Evolutionary conservation across 768 basidiomycete genomes (phyloP), one percentile per base, ranked within the genome.

Genomic region (Lentinula sp.): DNA sequence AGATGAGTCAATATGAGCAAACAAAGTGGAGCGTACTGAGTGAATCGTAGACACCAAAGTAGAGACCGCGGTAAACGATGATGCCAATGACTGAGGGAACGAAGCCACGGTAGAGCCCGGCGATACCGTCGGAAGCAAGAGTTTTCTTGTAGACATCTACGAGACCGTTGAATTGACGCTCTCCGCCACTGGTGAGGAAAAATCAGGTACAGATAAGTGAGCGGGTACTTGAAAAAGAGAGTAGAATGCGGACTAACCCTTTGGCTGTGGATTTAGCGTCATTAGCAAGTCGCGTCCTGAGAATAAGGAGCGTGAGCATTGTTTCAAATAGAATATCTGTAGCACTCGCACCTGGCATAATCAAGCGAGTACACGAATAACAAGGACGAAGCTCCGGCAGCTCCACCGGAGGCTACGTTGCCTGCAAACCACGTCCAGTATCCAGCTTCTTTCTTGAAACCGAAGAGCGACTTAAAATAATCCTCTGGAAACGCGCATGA

Each of bases 301-400:
- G 6, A 43, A 15, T 16, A 16, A 43, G n/a, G 42, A 16, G 42
- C 13, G 21, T 9, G 18, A 48, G 21, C 8, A 48, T 48, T 4
- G n/a, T 9, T 9, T 48, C 46, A 9, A 18, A 21, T 8, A 9
- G 18, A n/a, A 48, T 23, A 23, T 4, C 11, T 9, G 15, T 15
- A 48, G 9, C 6, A n/a, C 8, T 21, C 21, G 21, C 46, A 48
- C 46, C 46, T 94, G 66, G 97, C 96, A 73, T 95, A 99, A 71
- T 98, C 97, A 65, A 98, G 89, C 43, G 97, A 99, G 87, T 99
- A 99, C 76, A 98, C 97, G 78, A 99, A 99, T 74, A 99, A 91
- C 60, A 98, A 81, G 28, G 96, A 98, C 11, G 95, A 91, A 63
- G 97, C 97, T 89, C 97, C 97, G 75, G 97, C 97, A 68, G 92